Base-by-base conservation (phyloP, 1,284 basidiomycete species). In the Malassezia yamatoensis region DNA sequence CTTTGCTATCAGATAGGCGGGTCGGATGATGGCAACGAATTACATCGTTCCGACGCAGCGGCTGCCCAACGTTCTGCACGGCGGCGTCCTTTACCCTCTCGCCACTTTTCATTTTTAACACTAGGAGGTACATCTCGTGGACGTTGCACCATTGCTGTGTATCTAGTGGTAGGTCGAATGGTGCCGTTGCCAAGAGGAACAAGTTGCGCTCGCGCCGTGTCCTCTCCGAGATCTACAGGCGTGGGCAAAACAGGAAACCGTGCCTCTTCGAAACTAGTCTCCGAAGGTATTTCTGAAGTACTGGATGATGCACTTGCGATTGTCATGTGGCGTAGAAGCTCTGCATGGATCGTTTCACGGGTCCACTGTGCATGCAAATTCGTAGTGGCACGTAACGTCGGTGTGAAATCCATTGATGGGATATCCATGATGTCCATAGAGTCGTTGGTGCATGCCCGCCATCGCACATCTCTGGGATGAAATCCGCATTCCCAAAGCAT, bases 401-500 rank as follows among this genome's bases (percentile, higher is more conserved):
- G 46, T 33, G 46, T 43, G 38, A 36, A 62, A 18, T 62, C 51
- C 36, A 35, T 16, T 20, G 40, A 21, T 10, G 33, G 12, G 5
- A 12, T 0, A 29, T 13, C 15, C 9, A 49, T n/a, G 0, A 76
- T 76, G 54, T 78, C 78, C 63, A 75, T 80, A 51, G 74, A 61
- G 21, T 84, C 84, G 43, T 18, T 45, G 13, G 43, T 34, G 13
- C 43, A 45, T 2, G 81, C 83, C 34, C 83, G 81, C 93, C 93
- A 98, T 52, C 79, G 75, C 1, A 88, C 78, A 40, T 84, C 83
- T 12, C 77, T 77, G 6, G 81, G 80, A 12, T 80, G 77, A 75
- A 89, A 98, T 0, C 81, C 84, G 70, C 90, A 93, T 44, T 90
- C 85, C 86, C 90, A 96, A 2, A 99, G 81, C 71, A 96, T 83